A percentile compares a stretch with the other conserved stretches of the same genome.
Evolutionary conservation across 306 rosid genomes (phyloP).

Genomic region (Lathyrus oleraceus): DNA sequence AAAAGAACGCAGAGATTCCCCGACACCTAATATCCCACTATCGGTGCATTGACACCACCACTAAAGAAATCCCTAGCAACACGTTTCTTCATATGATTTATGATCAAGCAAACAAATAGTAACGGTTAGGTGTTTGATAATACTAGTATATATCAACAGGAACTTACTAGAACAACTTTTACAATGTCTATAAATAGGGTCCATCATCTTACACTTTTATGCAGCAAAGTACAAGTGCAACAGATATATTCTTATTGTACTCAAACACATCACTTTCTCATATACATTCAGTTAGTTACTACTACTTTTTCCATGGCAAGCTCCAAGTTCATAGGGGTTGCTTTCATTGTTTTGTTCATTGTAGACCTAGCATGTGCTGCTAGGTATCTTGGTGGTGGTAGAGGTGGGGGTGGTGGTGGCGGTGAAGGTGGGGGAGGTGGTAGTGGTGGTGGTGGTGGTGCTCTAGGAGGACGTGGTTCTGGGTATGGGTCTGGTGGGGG

Average conservation of each 20-base stretch:
- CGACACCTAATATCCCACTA: slow-evolving; percentile 30
- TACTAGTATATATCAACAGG: slow-evolving; percentile 27
- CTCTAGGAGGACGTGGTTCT: slow-evolving; percentile 28
- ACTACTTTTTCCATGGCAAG: slow-evolving; percentile 36
- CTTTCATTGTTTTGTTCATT: slow-evolving; percentile 58
- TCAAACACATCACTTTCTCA: background rate
- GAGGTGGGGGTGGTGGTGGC: slow-evolving; percentile 34
- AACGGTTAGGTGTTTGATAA: slow-evolving; percentile 10
- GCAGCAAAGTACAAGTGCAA: slow-evolving; percentile 25
- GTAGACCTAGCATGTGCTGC: slow-evolving; percentile 64
- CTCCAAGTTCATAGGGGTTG: slow-evolving; percentile 51
- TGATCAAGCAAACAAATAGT: background rate
- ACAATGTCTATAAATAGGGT: slow-evolving; percentile 55
- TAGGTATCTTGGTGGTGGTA: slow-evolving; percentile 32
- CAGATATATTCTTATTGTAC: background rate
- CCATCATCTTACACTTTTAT: slow-evolving; percentile 25
- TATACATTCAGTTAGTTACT: background rate
- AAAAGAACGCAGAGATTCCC: slow-evolving; percentile 27
- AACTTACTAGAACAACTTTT: slow-evolving; percentile 50
- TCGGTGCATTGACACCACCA: slow-evolving; percentile 33
- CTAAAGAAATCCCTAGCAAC: slow-evolving; percentile 32
- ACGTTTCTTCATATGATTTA: slow-evolving; percentile 25
- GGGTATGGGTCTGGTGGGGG: slow-evolving; percentile 61
- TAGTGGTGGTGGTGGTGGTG: slow-evolving; percentile 33
- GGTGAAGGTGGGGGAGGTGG: slow-evolving; percentile 30